These are phyloP conservation scores for Hanseniaspora vineae DNA, from an alignment of 805 yeast species.

Conservation along the genomic window DNA sequence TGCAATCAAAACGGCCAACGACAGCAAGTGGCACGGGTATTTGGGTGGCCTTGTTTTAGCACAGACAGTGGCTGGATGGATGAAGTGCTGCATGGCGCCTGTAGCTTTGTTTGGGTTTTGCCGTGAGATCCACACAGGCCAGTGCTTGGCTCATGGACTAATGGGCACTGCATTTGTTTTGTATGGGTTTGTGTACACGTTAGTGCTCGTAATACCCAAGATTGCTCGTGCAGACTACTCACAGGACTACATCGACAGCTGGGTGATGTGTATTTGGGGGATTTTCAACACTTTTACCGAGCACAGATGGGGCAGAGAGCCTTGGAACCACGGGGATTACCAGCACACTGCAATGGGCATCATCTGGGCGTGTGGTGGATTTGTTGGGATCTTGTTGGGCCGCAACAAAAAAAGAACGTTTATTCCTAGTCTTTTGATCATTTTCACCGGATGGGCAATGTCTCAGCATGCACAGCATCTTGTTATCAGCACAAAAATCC, in stretches of 20 bases:
- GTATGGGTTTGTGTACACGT: constrained; percentile 60
- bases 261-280: constrained; percentile 80
- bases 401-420: constrained; percentile 56
- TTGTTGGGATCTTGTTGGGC: constrained; percentile 68
- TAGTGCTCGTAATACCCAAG: constrained; percentile 67
- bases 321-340: constrained; percentile 86
- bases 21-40: constrained; percentile 18
- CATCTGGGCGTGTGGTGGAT: constrained; percentile 92
- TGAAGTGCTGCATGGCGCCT: constrained; percentile 68
- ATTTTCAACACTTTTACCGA: constrained; percentile 91
- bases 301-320: constrained; percentile 85
- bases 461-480: constrained; percentile 73
- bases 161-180: constrained; percentile 84
- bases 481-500: constrained; percentile 73
- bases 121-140: constrained; percentile 73
- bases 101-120: constrained; percentile 83
- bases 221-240: constrained; percentile 45
- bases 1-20: constrained; percentile 40
- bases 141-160: constrained; percentile 92
- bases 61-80: constrained; percentile 54
- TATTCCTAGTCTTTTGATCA: constrained; percentile 69
- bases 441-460: constrained; percentile 93
- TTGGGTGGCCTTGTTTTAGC: constrained; percentile 38
- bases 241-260: constrained; percentile 78
- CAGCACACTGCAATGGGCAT: constrained; percentile 96